A percentile compares a stretch with the other conserved stretches of the same genome.
Conservation (phyloP, 805 yeast species). For the Lipomyces sp. region DNA sequence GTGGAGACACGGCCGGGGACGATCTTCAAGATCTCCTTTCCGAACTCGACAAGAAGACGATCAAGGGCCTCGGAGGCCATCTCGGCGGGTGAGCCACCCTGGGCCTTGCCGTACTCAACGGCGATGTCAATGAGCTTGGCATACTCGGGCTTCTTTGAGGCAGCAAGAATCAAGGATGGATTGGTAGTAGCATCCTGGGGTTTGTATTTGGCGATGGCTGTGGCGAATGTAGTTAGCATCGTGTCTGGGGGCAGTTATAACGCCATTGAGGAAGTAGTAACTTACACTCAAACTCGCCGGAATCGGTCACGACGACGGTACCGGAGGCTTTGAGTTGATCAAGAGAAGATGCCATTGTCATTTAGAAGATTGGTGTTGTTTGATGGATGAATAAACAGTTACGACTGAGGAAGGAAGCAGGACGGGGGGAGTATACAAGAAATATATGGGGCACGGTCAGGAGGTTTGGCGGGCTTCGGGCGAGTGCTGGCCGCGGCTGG, state of each 20-base stretch:
- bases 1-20: conserved; percentile 99
- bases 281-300: conserved; percentile 92
- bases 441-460: neutral
- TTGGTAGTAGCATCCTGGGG: conserved; percentile 99
- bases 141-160: conserved; percentile 87
- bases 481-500: neutral
- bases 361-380: neutral
- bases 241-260: neutral
- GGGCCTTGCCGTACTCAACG: conserved; percentile 76
- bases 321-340: conserved; percentile 95
- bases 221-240: conserved; percentile 1
- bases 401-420: neutral
- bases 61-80: conserved; percentile 86
- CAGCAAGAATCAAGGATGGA: conserved; percentile 96
- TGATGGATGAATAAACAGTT: neutral
- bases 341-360: conserved; percentile 62
- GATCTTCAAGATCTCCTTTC: conserved; percentile 86
- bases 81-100: conserved; percentile 51
- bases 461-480: neutral
- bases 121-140: conserved; percentile 89
- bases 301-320: conserved; percentile 96
- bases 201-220: conserved; percentile 88
- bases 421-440: neutral
- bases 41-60: conserved; percentile 92
- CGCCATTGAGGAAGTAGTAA: conserved; percentile 15